Conservation (phyloP, 176 grass and related monocot genomes). For the maize (Zea mays) region Zm-B73-REFERENCE-NAM-5.0 NC_050101.1:155997001-155997500, state of each 20-base stretch:
- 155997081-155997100: slow-evolving; percentile 92
- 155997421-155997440: not conserved
- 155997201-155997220: slow-evolving; percentile 58
- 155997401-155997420: slow-evolving; percentile 8
- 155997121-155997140: slow-evolving; percentile 75
- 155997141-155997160: slow-evolving; percentile 66
- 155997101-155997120: slow-evolving; percentile 92
- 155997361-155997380: slow-evolving; percentile 46
- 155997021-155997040: slow-evolving; percentile 60
- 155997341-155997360: slow-evolving; percentile 36
- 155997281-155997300: slow-evolving; percentile 51
- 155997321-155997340: slow-evolving; percentile 51
- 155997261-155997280: slow-evolving; percentile 55
- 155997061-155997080: slow-evolving; percentile 82
- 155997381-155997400: slow-evolving; percentile 45
- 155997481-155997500: not conserved
- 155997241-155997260: slow-evolving; percentile 62
- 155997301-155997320: slow-evolving; percentile 66
- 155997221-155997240: slow-evolving; percentile 65
- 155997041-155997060: slow-evolving; percentile 86
- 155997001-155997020: slow-evolving; percentile 76
- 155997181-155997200: slow-evolving; percentile 52
- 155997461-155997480: not conserved
- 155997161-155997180: slow-evolving; percentile 69
- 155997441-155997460: not conserved